Percentiles rank a stretch among this genome's conserved stretches.
Conservation (phyloP, 768 basidiomycete genomes). For the Tricholoma bakamatsutake region DNA sequence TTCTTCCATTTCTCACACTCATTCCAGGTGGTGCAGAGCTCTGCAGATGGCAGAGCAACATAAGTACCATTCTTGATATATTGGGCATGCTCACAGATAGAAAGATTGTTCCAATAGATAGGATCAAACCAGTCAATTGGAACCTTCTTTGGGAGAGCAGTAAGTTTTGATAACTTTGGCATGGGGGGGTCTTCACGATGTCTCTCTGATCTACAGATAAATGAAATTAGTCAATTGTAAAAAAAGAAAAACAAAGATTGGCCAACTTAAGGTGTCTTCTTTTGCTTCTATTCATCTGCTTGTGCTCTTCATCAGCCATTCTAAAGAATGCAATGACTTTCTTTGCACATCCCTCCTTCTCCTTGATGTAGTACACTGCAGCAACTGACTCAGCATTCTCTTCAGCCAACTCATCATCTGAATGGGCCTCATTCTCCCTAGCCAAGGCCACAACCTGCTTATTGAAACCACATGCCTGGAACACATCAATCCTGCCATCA, state of each 20-base stretch:
- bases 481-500: too few species aligned
- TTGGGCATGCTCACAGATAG: neutral
- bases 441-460: conserved; percentile 2
- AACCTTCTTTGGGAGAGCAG: too few species aligned
- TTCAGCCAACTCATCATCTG: too few species aligned
- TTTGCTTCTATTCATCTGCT: too few species aligned
- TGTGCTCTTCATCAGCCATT: too few species aligned
- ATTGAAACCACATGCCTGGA: conserved; percentile 1
- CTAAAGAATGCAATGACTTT: too few species aligned
- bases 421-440: neutral
- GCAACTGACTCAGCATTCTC: too few species aligned
- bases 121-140: conserved; percentile 20
- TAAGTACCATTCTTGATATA: conserved; percentile 7
- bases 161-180: too few species aligned
- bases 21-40: conserved; percentile 1
- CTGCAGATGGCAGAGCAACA: conserved; percentile 12
- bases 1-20: conserved; percentile 11
- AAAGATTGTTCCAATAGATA: conserved; percentile 15
- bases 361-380: too few species aligned
- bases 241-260: neutral
- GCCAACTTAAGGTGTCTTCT: too few species aligned
- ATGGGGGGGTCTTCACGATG: too few species aligned
- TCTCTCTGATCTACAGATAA: neutral
- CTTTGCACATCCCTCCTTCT: too few species aligned
- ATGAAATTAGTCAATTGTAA: neutral